Base-by-base conservation (phyloP, 441 rosid genomes). In the Gossypium lobatum region DNA sequence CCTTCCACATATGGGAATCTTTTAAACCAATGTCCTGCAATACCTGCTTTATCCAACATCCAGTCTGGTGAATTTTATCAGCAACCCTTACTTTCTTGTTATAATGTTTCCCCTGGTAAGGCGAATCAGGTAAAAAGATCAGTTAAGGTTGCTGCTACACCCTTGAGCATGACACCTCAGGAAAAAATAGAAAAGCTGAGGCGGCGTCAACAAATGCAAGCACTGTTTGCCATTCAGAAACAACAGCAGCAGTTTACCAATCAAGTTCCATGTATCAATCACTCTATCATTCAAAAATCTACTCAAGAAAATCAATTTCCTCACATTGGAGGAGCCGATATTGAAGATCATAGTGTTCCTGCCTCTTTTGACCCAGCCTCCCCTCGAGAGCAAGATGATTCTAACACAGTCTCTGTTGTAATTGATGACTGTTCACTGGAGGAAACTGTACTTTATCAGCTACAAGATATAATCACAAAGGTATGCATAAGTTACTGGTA, bases 151-250 rank as follows among this genome's bases (percentile, higher is more conserved):
- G 65, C 83, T 68, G 77, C 74, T 62, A 89, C 86, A 69, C 76
- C 84, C 79, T 88, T 79, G 81, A 84, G 83, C 37, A 92, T 96
- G 98, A 96, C 97, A 23, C 96, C 98, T 20, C 95, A 83, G 76
- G 98, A 92, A 83, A 93, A 92, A 82, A 86, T 93, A 71, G 97
- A 92, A 81, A 96, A 93, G 73, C 77, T 96, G 64, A 87, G 93
- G 87, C 86, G 94, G 70, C 87, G 90, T 73, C 98, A 96, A 87
- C 97, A 93, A 84, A 88, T 93, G 94, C 97, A 86, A 83, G 98
- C 99, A 65, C 82, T 93, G 90, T 89, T 91, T 82, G 98, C 99
- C 73, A 96, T 96, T 80, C 92, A 89, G 86, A 86, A 88, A 80
- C 97, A 96, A 81, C 91, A 83, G 50, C 88, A 85, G 86, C 95